Percentiles rank a stretch among this genome's conserved stretches.
Evolutionary conservation across 768 basidiomycete genomes (phyloP).

Genomic region (Naganishia friedmannii): DNA sequence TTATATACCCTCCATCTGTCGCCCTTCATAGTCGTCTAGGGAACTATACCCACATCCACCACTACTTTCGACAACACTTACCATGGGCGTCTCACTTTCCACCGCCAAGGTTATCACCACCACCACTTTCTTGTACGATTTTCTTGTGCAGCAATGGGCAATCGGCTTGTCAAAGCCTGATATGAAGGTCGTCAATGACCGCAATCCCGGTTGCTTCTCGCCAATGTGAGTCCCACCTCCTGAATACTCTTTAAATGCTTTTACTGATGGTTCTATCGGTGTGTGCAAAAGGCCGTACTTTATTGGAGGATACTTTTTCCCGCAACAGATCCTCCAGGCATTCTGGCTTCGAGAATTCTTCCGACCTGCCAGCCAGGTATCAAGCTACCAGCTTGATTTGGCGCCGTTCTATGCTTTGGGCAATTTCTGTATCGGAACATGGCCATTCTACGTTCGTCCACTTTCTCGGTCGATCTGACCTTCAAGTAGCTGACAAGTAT

Average conservation of each 20-base stretch:
- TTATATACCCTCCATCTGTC: neutral
- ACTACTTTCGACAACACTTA: slow-evolving; percentile 13
- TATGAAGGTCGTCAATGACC: slow-evolving; percentile 48
- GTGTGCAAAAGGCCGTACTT: slow-evolving; percentile 36
- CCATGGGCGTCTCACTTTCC: slow-evolving; percentile 46
- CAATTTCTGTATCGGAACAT: slow-evolving; percentile 41
- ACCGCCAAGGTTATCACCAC: slow-evolving; percentile 43
- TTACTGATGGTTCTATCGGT: no score
- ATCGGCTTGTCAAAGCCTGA: slow-evolving; percentile 42
- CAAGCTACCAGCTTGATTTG: slow-evolving; percentile 34
- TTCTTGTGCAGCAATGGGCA: slow-evolving; percentile 41
- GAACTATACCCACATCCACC: neutral
- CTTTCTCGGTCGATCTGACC: neutral
- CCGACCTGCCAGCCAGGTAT: slow-evolving; percentile 38
- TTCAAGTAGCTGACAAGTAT: neutral
- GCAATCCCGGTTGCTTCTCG: slow-evolving; percentile 43
- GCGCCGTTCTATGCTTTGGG: slow-evolving; percentile 46
- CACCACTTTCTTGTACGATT: slow-evolving; percentile 41
- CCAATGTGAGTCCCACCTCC: slow-evolving; percentile 29
- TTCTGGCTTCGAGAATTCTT: slow-evolving; percentile 46
- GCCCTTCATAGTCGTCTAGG: neutral
- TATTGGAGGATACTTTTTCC: slow-evolving; percentile 46
- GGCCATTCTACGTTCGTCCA: slow-evolving; percentile 48
- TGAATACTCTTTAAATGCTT: no score
- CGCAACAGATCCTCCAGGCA: slow-evolving; percentile 47